Evolutionary conservation across 768 basidiomycete species (phyloP).

Genomic region (Austroboletus festivus): DNA sequence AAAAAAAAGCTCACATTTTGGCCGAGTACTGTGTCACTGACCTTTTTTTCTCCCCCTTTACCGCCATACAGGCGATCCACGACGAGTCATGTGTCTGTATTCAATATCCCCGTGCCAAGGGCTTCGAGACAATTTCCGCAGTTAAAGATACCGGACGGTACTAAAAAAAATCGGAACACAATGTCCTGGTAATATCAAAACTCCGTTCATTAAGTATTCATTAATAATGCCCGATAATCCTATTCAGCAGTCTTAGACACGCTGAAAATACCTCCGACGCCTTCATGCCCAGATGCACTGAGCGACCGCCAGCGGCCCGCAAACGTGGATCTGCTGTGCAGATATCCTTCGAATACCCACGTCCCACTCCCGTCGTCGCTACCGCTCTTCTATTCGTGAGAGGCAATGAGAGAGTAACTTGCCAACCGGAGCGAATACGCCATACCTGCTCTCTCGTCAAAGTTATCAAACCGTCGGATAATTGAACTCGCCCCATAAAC

Average conservation of each 20-base stretch:
- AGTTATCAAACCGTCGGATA: slow-evolving; percentile 55
- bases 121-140: slow-evolving; percentile 22
- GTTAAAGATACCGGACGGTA: slow-evolving; percentile 12
- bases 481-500: slow-evolving; percentile 54
- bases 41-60: not conserved
- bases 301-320: slow-evolving; percentile 54
- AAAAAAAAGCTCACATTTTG: slow-evolving; percentile 13
- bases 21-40: slow-evolving; percentile 4
- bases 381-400: slow-evolving; percentile 37
- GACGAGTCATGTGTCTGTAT: slow-evolving; percentile 5
- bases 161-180: slow-evolving; percentile 5
- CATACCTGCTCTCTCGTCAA: slow-evolving; percentile 62
- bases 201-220: slow-evolving; percentile 28
- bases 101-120: slow-evolving; percentile 13
- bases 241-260: slow-evolving; percentile 41
- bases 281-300: slow-evolving; percentile 27
- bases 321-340: slow-evolving; percentile 46
- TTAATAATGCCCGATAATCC: slow-evolving; percentile 27
- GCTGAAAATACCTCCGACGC: slow-evolving; percentile 56
- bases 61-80: slow-evolving; percentile 18
- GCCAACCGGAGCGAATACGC: slow-evolving; percentile 6
- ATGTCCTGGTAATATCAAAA: slow-evolving; percentile 7
- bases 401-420: not conserved
- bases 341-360: slow-evolving; percentile 58
- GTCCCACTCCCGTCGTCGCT: slow-evolving; percentile 41